Conservation (phyloP, 441 rosid genomes). For the Manihot esculenta region DNA sequence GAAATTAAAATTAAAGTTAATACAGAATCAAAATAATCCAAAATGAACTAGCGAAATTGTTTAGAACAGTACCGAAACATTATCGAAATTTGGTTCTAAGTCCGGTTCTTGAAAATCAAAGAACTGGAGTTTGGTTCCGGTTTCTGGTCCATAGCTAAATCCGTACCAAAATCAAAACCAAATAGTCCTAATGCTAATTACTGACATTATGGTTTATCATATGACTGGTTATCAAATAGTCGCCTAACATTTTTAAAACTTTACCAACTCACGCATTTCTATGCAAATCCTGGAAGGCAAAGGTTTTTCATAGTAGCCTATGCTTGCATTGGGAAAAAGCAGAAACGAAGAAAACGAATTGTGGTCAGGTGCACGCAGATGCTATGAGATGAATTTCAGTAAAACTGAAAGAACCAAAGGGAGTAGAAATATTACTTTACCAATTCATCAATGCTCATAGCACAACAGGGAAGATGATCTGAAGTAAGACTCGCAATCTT, state of each 20-base stretch:
- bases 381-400: not conserved
- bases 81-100: too few relatives aligned
- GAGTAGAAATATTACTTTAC: constrained; percentile 43
- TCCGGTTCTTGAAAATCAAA: too few relatives aligned
- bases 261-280: not conserved
- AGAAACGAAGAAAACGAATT: not conserved
- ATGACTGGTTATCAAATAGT: not conserved
- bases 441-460: constrained; percentile 52
- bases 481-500: constrained; percentile 51
- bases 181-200: too few relatives aligned
- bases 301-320: not conserved
- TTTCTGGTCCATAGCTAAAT: too few relatives aligned
- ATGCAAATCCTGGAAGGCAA: not conserved
- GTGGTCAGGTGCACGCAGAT: not conserved
- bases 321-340: not conserved
- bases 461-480: constrained; percentile 56
- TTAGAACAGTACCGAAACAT: too few relatives aligned
- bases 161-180: too few relatives aligned
- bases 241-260: not conserved
- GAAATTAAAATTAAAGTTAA: too few relatives aligned
- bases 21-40: too few relatives aligned
- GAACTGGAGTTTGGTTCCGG: too few relatives aligned
- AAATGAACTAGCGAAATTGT: too few relatives aligned
- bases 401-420: constrained; percentile 10
- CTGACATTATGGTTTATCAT: not conserved